Base-by-base conservation (phyloP, 2,329 filamentous ascomycete species). In the Elsinoe australis region DNA sequence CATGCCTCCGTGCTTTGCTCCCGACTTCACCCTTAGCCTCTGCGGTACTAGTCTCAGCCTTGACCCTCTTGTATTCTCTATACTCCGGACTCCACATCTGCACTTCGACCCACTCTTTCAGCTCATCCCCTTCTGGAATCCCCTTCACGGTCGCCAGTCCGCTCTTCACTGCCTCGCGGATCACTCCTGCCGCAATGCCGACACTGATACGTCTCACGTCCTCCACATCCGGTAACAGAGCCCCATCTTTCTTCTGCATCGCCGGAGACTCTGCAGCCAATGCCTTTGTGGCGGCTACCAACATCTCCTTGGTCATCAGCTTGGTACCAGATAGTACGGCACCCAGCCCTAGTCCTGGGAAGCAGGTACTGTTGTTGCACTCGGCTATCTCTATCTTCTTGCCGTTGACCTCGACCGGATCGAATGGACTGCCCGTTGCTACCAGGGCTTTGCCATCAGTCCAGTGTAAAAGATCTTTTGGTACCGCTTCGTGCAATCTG, bases 311-410 rank as follows among this genome's bases (percentile, higher is more conserved):
- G 0, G 83, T 84, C 21, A 94, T 66, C 0, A 80, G 71, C 9
- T 69, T 73, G 2, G 83, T 73, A 10, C 85, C 79, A 19, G 74
- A 81, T 1, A 94, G 75, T 0, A 95, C 77, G 5, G 78, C 78
- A 8, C 87, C 88, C 1, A 94, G 79, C 0, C 87, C 87, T 51
- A 94, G 90, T 0, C 87, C 87, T 0, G 87, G 87, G 64, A 94
- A 94, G 12, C 83, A 83, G 26, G 85, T 85, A 1, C 80, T 84
- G 67, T 94, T 94, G 68, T 94, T 94, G 68, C 88, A 94, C 64
- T 94, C 87, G 18, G 86, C 86, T 14, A 80, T 72, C 33, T 79
- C 74, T 48, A 74, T 73, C 56, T 71, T 68, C 33, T 66, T 68
- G 0, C 75, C 75, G 12, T 73, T 65, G 47, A 74, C 76, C 44